A percentile compares a stretch with the other conserved stretches of the same genome.
These are phyloP conservation scores for Macrolepiota fuliginosa DNA, from an alignment of 768 basidiomycete species.

Conservation along the genomic window DNA sequence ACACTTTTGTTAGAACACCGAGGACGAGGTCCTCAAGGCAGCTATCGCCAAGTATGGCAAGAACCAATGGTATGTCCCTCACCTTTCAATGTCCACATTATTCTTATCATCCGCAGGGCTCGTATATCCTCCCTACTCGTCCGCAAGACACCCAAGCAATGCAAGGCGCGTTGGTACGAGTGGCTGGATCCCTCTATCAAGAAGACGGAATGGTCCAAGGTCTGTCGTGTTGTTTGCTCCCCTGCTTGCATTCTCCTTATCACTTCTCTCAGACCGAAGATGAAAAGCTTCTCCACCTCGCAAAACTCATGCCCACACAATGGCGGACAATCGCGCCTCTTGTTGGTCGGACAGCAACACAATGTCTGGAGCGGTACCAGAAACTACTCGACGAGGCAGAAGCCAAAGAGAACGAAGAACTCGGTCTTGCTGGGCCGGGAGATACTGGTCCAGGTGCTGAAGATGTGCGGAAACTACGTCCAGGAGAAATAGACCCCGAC, in stretches of 20 bases:
- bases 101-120: constrained; percentile 55
- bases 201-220: constrained; percentile 99
- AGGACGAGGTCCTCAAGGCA: constrained; percentile 98
- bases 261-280: constrained; percentile 77
- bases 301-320: constrained; percentile 99
- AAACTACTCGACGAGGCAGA: constrained; percentile 97
- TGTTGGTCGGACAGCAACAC: constrained; percentile 95
- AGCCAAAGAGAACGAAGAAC: constrained; percentile 92
- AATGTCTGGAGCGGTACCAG: constrained; percentile 97
- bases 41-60: constrained; percentile 98
- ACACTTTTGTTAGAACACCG: constrained; percentile 65
- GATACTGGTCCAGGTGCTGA: constrained; percentile 90
- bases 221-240: constrained; percentile 26
- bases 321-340: constrained; percentile 99
- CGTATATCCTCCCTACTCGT: constrained; percentile 97
- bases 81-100: neutral
- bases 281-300: constrained; percentile 95
- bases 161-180: constrained; percentile 99
- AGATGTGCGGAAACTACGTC: constrained; percentile 82
- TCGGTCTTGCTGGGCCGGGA: constrained; percentile 83
- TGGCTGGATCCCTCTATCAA: constrained; percentile 99
- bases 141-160: constrained; percentile 98
- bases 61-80: constrained; percentile 74
- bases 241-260: neutral
- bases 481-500: constrained; percentile 98